Evolutionary conservation across 495 filamentous ascomycete genomes (phyloP), one percentile per base, ranked within the genome.

Genomic region (Xylaria grammica): DNA sequence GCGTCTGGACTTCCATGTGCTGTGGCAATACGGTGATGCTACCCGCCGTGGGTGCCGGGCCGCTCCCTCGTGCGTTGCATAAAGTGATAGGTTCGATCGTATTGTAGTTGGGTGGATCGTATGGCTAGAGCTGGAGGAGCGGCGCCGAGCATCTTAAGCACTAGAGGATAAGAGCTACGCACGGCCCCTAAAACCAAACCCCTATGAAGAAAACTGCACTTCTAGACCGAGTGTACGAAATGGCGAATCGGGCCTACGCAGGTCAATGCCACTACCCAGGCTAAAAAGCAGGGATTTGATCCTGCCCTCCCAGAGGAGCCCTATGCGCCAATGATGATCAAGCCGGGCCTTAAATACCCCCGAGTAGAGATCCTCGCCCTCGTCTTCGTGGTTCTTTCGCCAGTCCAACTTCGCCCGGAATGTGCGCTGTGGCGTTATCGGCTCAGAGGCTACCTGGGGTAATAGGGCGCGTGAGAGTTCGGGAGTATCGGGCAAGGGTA

Each of bases 261-360:
- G 76, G 79, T 94, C 92, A 45, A 95, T 80, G 15, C 85, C 89
- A 20, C 91, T 89, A 2, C 95, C 95, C 26, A 96, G 84, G 70
- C 91, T 96, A 69, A 98, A 95, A 62, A 99, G 81, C 48, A 99
- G 78, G 70, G 97, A 93, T 78, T 98, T 98, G 49, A 94, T 81
- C 60, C 93, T 83, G 1, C 95, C 95, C 75, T 98, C 95, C 96
- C 96, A 99, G 13, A 98, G 81, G 50, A 97, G 65, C 3, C 93
- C 90, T 34, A 97, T 84, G 62, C 88, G 87, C 73, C 92, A 88
- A 62, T 91, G 89, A 74, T 97, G 92, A 69, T 95, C 92, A 8
- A 97, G 78, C 45, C 91, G 84, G 20, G 93, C 89, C 75, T 98
- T 99, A 65, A 99, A 75, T n/a, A 97, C 93, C 4, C 93, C 94